Base-by-base conservation (phyloP, 2,329 filamentous ascomycete species). In the Calonectria ilicicola region DNA sequence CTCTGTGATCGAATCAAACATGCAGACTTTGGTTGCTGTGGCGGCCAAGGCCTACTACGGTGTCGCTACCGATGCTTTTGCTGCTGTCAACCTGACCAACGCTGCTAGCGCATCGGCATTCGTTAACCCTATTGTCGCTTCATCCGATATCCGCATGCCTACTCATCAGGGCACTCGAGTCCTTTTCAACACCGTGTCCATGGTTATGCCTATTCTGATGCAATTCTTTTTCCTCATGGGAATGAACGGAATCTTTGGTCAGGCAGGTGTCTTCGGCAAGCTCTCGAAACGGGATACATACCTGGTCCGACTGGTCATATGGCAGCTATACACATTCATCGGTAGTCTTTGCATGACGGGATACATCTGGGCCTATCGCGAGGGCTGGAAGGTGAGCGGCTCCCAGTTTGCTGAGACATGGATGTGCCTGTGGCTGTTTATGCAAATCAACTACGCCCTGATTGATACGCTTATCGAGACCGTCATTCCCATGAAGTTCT, bases 311-410 rank as follows among this genome's bases (percentile, higher is more conserved):
- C 76, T 79, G 64, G 40, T 73, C 35, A 76, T 82, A 23, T 81
- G 82, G 49, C 67, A 80, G 5, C 10, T 79, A 8, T 85, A 84
- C 74, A 80, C 80, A 1, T 74, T 84, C 47, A 51, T 86, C 17
- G 83, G 81, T 15, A 82, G 84, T 0, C 75, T 88, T 2, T 82
- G 81, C 46, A 81, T 83, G 27, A 76, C 84, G 0, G 86, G 85
- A 1, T 83, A 82, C 44, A 83, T 87, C 67, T 88, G 86, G 86
- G 86, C 84, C 0, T 88, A 86, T 76, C 78, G 82, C 1, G 84
- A 84, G 53, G 79, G 76, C 32, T 88, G 86, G 86, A 63, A 72
- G 2, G 84, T 87, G 5, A 78, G 78, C 21, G 82, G 79, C 5
- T 15, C 60, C 2, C 68, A 80, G 44, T 82, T 82, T 40, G 80